Evolutionary conservation across 179 eudicot species (phyloP).

Genomic region (Silene noctiflora): DNA sequence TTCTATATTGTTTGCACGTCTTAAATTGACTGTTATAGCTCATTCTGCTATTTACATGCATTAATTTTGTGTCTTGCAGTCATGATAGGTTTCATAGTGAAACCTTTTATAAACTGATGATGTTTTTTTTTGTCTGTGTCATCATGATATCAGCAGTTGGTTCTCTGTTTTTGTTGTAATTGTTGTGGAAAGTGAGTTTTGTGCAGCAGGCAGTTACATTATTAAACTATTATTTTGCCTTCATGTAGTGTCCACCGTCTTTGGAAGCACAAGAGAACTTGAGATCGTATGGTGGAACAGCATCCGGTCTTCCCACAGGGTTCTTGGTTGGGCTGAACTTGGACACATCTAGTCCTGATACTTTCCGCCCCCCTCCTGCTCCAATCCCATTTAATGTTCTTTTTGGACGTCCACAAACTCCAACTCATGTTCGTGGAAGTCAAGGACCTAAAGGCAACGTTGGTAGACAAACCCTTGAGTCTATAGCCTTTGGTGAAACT

Average conservation of each 20-base stretch:
- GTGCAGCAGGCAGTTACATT: background rate
- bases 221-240: conserved; percentile 10
- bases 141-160: background rate
- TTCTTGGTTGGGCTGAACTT: conserved; percentile 58
- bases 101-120: background rate
- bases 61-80: background rate
- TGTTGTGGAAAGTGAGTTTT: background rate
- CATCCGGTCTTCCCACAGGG: conserved; percentile 49
- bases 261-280: conserved; percentile 60
- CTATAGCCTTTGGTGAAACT: conserved; percentile 24
- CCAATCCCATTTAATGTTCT: conserved; percentile 79
- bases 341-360: conserved; percentile 77
- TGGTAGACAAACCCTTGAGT: conserved; percentile 31
- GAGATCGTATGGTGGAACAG: conserved; percentile 49
- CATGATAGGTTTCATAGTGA: background rate
- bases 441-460: conserved; percentile 34
- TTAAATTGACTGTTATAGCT: background rate
- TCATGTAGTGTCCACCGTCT: conserved; percentile 66
- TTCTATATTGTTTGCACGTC: background rate
- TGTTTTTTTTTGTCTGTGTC: background rate
- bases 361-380: conserved; percentile 74
- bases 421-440: conserved; percentile 34
- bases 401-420: conserved; percentile 54
- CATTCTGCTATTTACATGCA: background rate
- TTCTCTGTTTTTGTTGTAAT: conserved; percentile 3